phyloP scores from a whole-genome alignment of 208 protist species.

The Acanthamoeba healyi region DNA sequence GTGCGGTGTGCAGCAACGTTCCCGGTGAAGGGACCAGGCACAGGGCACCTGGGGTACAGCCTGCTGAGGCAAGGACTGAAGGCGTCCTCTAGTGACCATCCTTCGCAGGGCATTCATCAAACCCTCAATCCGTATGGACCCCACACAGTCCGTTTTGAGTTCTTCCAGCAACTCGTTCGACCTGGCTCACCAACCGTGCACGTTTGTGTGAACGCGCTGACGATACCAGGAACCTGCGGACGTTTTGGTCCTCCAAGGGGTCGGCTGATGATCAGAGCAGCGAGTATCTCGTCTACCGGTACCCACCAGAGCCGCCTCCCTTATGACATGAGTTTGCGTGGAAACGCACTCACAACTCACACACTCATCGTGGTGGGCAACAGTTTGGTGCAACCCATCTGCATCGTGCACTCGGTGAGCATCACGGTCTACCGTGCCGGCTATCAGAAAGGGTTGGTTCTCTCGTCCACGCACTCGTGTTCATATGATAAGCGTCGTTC shows the following conservation, averaged over 20 bases:
- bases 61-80: background rate
- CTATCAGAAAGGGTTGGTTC: conserved; percentile 45
- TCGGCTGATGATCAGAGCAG: conserved; percentile 16
- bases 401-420: background rate
- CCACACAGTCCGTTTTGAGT: background rate
- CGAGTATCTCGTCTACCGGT: conserved; percentile 56
- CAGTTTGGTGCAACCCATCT: conserved; percentile 58
- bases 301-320: too few species aligned
- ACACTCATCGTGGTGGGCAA: background rate
- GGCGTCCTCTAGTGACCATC: conserved; percentile 29
- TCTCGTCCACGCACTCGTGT: background rate
- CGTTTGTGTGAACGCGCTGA: background rate
- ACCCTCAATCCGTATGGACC: background rate
- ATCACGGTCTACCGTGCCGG: conserved; percentile 39
- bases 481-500: too few species aligned
- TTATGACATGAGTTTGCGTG: too few species aligned
- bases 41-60: background rate
- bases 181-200: too few species aligned
- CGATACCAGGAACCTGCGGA: background rate
- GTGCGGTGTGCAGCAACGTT: background rate
- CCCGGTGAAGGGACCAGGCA: background rate
- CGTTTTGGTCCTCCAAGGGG: conserved; percentile 53
- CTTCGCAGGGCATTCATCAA: background rate
- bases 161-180: too few species aligned
- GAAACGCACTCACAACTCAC: too few species aligned